Evolutionary conservation across 2,329 filamentous ascomycete species (phyloP), one percentile per base, ranked within the genome.

Genomic region (Hymenoscyphus repandus): DNA sequence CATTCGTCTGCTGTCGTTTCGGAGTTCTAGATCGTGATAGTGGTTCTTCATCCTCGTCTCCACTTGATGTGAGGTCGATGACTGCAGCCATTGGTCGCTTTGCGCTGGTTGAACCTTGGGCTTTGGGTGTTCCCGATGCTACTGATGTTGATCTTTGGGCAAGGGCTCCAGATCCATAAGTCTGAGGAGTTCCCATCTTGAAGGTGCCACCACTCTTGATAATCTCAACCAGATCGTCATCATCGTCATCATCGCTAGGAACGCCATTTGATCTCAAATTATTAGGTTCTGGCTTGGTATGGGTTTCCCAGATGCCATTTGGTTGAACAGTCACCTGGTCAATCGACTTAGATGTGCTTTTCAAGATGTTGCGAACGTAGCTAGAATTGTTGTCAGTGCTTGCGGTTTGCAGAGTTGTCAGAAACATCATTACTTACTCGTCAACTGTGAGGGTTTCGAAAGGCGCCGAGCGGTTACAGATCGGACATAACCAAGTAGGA

Each of bases 401-500:
- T 15, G 41, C 38, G 17, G 32, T 37, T 50, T 49, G 38, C 47
- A 37, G 47, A 49, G 53, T 41, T 34, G 10, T 38, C 61, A 52
- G 53, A 30, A 39, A 6, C 20, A 39, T 30, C 31, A 20, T 22
- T 36, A 34, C 82, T 70, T 75, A 93, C 81, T 93, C 87, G 60
- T 99, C 93, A 30, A 97, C 82, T 10, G 89, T 90, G 20, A 99
- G 72, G 43, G 80, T 83, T 45, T 92, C 86, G 67, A 89, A 99
- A 0, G 84, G 82, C 1, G 90, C 85, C 0, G 80, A 71, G 64
- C 91, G 95, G 69, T 86, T 92, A 73, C 93, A 99, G 18, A 96
- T 85, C 0, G 93, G 93, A 63, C 93, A 99, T n/a, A 83, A 77
- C 93, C 93, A 99, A 15, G 93, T 95, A 0, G 93, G 93, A 0